Evolutionary conservation across 345 rosid genomes (phyloP).

Genomic region (Populus ilicifolia): DNA sequence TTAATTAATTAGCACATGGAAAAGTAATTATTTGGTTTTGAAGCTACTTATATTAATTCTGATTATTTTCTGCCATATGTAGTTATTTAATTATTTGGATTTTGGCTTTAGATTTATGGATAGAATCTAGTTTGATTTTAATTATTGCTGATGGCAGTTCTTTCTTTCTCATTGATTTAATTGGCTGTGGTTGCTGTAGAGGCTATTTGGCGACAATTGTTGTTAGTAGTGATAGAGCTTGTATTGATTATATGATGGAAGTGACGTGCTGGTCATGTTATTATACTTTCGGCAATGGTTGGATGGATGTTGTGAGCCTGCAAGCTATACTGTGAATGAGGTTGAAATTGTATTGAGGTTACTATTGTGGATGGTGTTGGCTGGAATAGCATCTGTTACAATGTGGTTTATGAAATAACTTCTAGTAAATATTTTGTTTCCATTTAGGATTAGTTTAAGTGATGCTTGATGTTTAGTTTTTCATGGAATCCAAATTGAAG

Average conservation of each 20-base stretch:
- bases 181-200: background rate
- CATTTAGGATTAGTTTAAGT: background rate
- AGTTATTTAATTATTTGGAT: conserved; percentile 39
- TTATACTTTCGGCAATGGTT: background rate
- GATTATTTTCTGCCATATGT: background rate
- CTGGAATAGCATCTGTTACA: background rate
- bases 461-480: background rate
- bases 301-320: background rate
- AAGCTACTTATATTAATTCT: background rate
- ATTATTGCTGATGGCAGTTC: background rate
- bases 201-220: background rate
- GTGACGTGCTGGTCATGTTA: background rate
- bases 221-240: background rate
- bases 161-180: background rate
- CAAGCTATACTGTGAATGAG: background rate
- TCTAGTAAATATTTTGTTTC: background rate
- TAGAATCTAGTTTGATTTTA: background rate
- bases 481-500: background rate
- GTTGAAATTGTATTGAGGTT: background rate
- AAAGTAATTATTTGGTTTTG: background rate
- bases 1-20: background rate
- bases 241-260: background rate
- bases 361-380: background rate
- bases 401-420: background rate
- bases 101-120: background rate